These are phyloP conservation scores for Trichomonascaceae sp. DNA, from an alignment of 1,139 yeast species.

Conservation along the genomic window DNA sequence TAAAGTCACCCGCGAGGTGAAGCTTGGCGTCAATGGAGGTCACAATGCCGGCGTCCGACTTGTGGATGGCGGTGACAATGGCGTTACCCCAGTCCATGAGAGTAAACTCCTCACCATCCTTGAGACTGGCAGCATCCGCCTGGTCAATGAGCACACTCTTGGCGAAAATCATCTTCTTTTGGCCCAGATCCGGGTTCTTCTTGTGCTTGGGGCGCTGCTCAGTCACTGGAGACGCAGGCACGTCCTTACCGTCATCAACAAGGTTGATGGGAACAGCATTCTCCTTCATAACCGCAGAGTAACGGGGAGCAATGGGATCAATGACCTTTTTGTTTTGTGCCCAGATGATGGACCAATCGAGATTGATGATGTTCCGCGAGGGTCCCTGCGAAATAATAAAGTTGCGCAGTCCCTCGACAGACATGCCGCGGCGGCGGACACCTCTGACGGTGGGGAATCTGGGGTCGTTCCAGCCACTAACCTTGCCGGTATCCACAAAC, in stretches of 20 bases:
- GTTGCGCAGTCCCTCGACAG: conserved; percentile 89
- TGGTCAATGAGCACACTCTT: conserved; percentile 67
- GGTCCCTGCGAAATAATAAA: conserved; percentile 95
- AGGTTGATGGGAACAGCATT: conserved; percentile 47
- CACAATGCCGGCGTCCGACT: conserved; percentile 38
- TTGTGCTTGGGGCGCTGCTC: conserved; percentile 89
- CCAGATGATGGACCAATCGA: conserved; percentile 97
- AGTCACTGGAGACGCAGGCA: conserved; percentile 41
- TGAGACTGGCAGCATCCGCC: conserved; percentile 66
- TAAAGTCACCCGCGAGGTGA: conserved; percentile 93
- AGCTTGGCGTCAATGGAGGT: conserved; percentile 62
- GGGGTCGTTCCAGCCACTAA: conserved; percentile 94
- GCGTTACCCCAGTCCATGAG: conserved; percentile 99
- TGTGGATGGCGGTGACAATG: conserved; percentile 58
- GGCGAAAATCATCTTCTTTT: conserved; percentile 60
- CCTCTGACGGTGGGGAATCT: conserved; percentile 98
- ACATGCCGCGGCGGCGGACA: conserved; percentile 98
- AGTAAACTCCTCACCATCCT: conserved; percentile 73
- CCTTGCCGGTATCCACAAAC: conserved; percentile 86
- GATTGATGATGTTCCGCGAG: conserved; percentile 84
- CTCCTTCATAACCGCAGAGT: conserved; percentile 56
- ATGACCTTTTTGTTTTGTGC: conserved; percentile 91
- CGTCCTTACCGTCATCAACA: conserved; percentile 34
- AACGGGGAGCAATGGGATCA: conserved; percentile 94
- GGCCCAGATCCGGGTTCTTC: conserved; percentile 87